Evolutionary conservation across 2,329 filamentous ascomycete genomes (phyloP), one percentile per base, ranked within the genome.

Genomic region (Beauveria australis): DNA sequence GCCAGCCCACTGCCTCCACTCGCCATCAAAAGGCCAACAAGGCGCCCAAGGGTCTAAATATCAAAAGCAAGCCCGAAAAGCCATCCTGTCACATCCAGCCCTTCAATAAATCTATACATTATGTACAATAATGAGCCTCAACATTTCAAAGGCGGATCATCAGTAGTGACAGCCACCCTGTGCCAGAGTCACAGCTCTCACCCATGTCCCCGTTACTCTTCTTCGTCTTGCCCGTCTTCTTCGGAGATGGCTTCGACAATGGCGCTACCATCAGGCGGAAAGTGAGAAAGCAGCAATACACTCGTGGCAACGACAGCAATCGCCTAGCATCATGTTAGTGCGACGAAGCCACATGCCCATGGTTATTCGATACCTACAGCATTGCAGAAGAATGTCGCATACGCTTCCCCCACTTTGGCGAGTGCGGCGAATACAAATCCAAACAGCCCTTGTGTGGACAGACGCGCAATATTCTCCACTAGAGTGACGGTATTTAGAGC

Each of bases 401-500:
- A 79, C 0, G 82, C 78, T 66, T 80, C 79, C 1, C 85, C 86
- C 0, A 81, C 74, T 40, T 79, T 76, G 0, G 88, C 84, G 49
- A 90, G 78, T 0, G 78, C 81, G 0, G 86, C 81, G 68, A 89
- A 90, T 0, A 88, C 75, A 16, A 88, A 76, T 0, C 88, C 87
- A 64, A 91, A 90, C 0, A 89, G 65, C 0, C 84, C 84, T 61
- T 83, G 84, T 0, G 86, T 90, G 0, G 80, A 75, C 1, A 91
- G 72, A 26, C 81, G 76, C 0, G 86, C 87, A 37, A 89, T 79
- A 64, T 88, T 89, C 67, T 91, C 88, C 0, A 90, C 82, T 0
- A 90, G 74, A 0, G 85, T 89, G 14, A 91, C 85, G 0, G 85
- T 86, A 44, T 85, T 85, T 3, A 91, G 74, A 0, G 88, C 87